Conservation (phyloP, 306 rosid species). For the Morella rubra region DNA sequence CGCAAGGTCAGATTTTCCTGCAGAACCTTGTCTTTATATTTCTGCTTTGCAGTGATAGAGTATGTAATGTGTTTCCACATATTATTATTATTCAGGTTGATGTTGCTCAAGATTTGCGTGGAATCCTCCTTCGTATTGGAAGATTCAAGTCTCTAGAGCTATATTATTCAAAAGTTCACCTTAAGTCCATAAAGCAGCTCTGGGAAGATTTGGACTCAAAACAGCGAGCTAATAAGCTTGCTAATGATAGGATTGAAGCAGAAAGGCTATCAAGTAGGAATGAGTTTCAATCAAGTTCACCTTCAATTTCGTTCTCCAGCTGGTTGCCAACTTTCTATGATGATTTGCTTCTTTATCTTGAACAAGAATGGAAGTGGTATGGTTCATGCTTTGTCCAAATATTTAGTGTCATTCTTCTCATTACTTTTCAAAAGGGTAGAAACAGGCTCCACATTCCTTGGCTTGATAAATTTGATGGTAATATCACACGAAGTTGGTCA, state of each 20-base stretch:
- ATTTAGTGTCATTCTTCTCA: slow-evolving; percentile 13
- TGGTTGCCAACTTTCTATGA: slow-evolving; percentile 96
- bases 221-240: slow-evolving; percentile 52
- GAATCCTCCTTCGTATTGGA: slow-evolving; percentile 91
- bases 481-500: not conserved
- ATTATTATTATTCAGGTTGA: slow-evolving; percentile 55
- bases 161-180: slow-evolving; percentile 87
- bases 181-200: slow-evolving; percentile 82
- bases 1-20: slow-evolving; percentile 59
- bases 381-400: slow-evolving; percentile 18
- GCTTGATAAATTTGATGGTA: not conserved
- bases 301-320: slow-evolving; percentile 60
- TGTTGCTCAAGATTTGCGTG: slow-evolving; percentile 84
- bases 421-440: slow-evolving; percentile 10
- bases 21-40: not conserved
- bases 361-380: slow-evolving; percentile 99
- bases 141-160: slow-evolving; percentile 94
- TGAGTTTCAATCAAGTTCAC: slow-evolving; percentile 51
- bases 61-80: not conserved
- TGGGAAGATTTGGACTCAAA: slow-evolving; percentile 88
- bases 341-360: slow-evolving; percentile 91
- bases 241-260: slow-evolving; percentile 57
- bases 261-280: slow-evolving; percentile 52
- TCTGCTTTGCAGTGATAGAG: slow-evolving; percentile 7
- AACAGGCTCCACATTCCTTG: not conserved